Evolutionary conservation across 169 alveolate species (phyloP), one percentile per base, ranked within the genome.

Genomic region (Plasmodium gonderi): DNA sequence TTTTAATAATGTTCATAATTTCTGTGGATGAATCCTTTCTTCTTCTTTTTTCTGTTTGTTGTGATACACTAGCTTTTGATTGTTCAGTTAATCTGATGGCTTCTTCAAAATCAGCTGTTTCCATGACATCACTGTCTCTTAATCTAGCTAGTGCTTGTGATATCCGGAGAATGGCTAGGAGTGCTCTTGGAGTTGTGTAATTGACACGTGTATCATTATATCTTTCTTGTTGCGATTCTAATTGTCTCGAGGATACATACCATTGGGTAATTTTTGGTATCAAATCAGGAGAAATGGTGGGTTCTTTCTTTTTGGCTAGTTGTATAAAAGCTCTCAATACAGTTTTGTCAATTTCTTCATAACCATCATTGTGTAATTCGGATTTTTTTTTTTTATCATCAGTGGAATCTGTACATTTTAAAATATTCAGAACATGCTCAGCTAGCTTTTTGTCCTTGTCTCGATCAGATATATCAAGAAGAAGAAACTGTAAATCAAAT

Each of bases 111-210:
- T 98, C 99, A 26, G 96, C 94, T 95, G 98, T 92, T 49, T 95
- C 96, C 1, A 98, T 99, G 17, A 76, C 95, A 79, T 98, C 97
- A 75, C 98, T 96, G 93, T 97, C 97, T 83, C 99, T 96, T 75
- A 98, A 79, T 90, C 98, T 97, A n/a, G 99, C 99, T 90, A 97
- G 85, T 33, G 98, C 98, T 83, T 98, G 98, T 14, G 99, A 96
- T n/a, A 98, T 94, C 68, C 99, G 96, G 47, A 98, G 96, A 36
- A 98, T 97, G 40, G 99, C 99, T 69, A 98, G 95, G 14, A 98
- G 95, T n/a, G 99, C 97, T 95, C 99, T 97, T 17, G 99, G 99
- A 4, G 99, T 98, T 11, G 98, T 98, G 95, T 98, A 98, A 80
- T 97, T 97, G 81, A 97, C 96, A 64, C 99, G 91, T 36, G 96